Base-by-base conservation (phyloP, 1,284 basidiomycete genomes). In the Volvariella surrecta region DNA sequence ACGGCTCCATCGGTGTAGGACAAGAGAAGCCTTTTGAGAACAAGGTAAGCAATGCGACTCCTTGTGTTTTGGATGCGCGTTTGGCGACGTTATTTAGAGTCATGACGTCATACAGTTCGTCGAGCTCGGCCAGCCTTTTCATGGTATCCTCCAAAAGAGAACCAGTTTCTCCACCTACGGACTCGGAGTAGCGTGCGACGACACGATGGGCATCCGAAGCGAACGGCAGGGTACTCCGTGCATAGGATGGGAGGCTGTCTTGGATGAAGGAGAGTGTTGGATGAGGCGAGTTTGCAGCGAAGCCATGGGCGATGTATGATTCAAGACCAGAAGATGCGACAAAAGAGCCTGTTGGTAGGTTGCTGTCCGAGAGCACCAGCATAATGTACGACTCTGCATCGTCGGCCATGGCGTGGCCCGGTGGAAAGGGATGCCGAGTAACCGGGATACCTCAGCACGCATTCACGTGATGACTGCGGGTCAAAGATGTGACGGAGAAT, bases 321-420 rank as follows among this genome's bases (percentile, higher is more conserved):
- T 99, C 95, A 44, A 98, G 74, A 1, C 95, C 95, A 1, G 90
- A 80, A 0, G 93, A 94, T 0, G 92, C 89, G 42, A 95, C 88
- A 56, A 95, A 95, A 0, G 91, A 83, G 22, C 91, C 91, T 4
- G 86, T 88, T 1, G 91, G 92, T 1, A 92, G 75, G 56, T 89
- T 91, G 46, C 82, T 81, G 61, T 90, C 88, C 0, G 85, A 73
- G 37, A 90, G 73, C 28, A 90, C 69, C 35, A 90, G 72, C 32
- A 88, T 67, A 18, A 87, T 63, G 56, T 84, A 84, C 0, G 73
- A 68, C 55, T 82, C 77, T 40, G 70, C 62, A 48, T 61, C 59
- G 53, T 52, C 45, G 53, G 58, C 52, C 57, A 61, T 58, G 48
- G 45, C 45, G 39, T 42, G 21, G 42, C 43, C 39, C 39, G 45